These are phyloP conservation scores for Pseudogymnoascus sp. DNA, from an alignment of 2,329 filamentous ascomycete species.

Conservation along the genomic window DNA sequence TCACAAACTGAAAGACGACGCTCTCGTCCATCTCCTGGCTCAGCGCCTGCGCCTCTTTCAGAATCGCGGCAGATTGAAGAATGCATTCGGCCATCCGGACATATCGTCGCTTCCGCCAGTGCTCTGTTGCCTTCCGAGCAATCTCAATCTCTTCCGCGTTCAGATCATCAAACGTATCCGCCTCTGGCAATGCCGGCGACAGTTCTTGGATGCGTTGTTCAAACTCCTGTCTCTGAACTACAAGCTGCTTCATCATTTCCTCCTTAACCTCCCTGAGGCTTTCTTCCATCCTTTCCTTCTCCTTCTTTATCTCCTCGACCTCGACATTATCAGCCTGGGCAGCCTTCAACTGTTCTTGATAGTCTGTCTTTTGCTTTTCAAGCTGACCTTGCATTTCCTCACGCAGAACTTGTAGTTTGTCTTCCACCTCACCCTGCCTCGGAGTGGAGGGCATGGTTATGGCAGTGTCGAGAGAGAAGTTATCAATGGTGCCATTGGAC, in stretches of 20 bases:
- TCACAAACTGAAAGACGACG: conserved; percentile 89
- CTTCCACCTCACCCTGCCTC: conserved; percentile 68
- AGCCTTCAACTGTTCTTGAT: conserved; percentile 67
- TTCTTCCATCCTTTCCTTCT: conserved; percentile 82
- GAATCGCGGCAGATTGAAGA: conserved; percentile 74
- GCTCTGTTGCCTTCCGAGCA: conserved; percentile 59
- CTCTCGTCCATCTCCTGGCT: conserved; percentile 91
- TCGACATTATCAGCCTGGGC: conserved; percentile 71
- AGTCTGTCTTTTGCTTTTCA: conserved; percentile 79
- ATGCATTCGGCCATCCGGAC: conserved; percentile 92
- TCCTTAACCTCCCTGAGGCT: conserved; percentile 70
- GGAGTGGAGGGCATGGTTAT: conserved; percentile 94
- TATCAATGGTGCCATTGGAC: conserved; percentile 90
- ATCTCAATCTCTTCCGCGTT: conserved; percentile 66
- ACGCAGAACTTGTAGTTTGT: conserved; percentile 64
- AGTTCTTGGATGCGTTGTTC: conserved; percentile 78
- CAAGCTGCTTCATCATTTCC: conserved; percentile 82
- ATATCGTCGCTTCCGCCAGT: conserved; percentile 80
- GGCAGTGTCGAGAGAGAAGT: conserved; percentile 89
- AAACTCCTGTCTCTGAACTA: conserved; percentile 75
- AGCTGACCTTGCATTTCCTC: conserved; percentile 80
- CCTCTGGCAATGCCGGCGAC: conserved; percentile 43
- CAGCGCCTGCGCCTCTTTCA: conserved; percentile 98
- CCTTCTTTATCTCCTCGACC: conserved; percentile 74
- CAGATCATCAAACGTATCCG: conserved; percentile 39